Percentiles rank a stretch among this genome's conserved stretches.
Conservation (phyloP, 2,329 filamentous ascomycete genomes). For the Onygenales sp. region DNA sequence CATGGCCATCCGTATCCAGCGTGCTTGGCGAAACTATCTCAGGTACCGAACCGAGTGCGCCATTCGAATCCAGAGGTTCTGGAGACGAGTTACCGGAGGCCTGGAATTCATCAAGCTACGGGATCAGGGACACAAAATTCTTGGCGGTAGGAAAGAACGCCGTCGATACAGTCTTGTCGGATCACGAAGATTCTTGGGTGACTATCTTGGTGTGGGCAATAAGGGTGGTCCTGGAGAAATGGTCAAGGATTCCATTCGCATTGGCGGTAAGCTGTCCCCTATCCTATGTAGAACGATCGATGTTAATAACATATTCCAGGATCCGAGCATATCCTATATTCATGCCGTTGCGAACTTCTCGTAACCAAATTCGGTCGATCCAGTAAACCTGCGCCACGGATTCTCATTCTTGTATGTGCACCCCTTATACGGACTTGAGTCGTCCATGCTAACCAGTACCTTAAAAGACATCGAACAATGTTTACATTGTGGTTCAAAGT, state of each 20-base stretch:
- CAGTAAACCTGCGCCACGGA: conserved; percentile 82
- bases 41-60: conserved; percentile 88
- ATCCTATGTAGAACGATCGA: neutral
- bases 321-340: conserved; percentile 70
- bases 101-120: conserved; percentile 81
- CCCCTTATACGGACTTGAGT: neutral
- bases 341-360: conserved; percentile 79
- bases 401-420: conserved; percentile 57
- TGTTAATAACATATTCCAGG: conserved; percentile 16
- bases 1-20: conserved; percentile 95
- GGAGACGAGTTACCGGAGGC: conserved; percentile 85
- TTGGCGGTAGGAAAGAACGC: conserved; percentile 81
- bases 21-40: conserved; percentile 93
- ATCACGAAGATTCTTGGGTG: conserved; percentile 83
- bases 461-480: conserved; percentile 60
- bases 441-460: conserved; percentile 10
- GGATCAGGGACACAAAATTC: conserved; percentile 74
- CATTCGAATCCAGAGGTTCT: conserved; percentile 88
- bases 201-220: conserved; percentile 86
- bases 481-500: conserved; percentile 81
- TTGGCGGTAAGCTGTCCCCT: conserved; percentile 46
- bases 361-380: conserved; percentile 94
- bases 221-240: conserved; percentile 69
- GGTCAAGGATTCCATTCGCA: conserved; percentile 63
- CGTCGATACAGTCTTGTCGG: conserved; percentile 84